Evolutionary conservation across 305 asterid species (phyloP), one percentile per base, ranked within the genome.

Genomic region (Coffea humblotiana): DNA sequence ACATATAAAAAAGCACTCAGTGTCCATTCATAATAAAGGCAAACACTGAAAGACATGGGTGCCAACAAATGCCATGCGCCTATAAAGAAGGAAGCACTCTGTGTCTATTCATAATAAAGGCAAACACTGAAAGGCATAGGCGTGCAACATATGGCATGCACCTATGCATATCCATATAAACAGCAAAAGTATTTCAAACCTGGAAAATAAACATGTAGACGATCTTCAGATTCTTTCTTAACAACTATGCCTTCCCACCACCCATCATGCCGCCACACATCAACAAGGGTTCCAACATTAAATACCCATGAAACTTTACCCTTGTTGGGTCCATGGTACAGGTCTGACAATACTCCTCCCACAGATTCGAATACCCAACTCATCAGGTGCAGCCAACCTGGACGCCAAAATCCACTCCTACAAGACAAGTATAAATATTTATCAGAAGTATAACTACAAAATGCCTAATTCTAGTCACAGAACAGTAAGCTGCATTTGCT

Each of bases 221-320:
- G 54, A 72, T 88, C 89, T 9, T 84, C 82, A 25, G 87, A 72
- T 79, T 89, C 90, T 82, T 84, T 91, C 83, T 79, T 83, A 77
- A 92, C 85, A 23, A 94, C 90, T 65, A 94, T 87, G 69, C 97
- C 98, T 86, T 94, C 97, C 98, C 98, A 94, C 97, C 98, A 94
- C 35, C 97, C 98, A 82, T 90, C 97, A 76, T 93, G 89, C 92
- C 91, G 89, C 94, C 93, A 91, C 75, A 90, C 97, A 84, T 93
- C 98, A 32, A 94, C 95, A 40, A 87, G 61, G 49, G 85, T 82
- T 71, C 97, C 97, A 68, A 87, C 79, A 78, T 85, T 87, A 48
- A 86, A 40, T 6, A 23, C 76, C 81, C 79, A 80, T 61, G 89
- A 73, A 52, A 85, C 74, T 2, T 40, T 83, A 18, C 81, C 79